These are phyloP conservation scores for Aspergillus nanangensis DNA, from an alignment of 495 filamentous ascomycete species.

Conservation along the genomic window DNA sequence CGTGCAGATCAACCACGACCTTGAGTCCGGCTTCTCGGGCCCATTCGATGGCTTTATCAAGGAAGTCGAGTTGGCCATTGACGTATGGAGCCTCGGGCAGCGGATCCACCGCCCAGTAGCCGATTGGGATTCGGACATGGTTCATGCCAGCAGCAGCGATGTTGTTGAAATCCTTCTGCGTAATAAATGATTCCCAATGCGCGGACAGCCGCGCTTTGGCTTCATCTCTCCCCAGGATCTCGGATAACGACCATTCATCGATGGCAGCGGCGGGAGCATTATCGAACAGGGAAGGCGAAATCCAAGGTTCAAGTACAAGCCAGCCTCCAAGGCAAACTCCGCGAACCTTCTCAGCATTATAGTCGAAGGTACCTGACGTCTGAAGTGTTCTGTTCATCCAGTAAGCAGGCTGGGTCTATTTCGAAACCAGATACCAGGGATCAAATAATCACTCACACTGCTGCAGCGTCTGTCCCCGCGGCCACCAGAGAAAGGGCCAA, in stretches of 20 bases:
- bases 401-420: slow-evolving; percentile 6
- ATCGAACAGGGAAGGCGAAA: slow-evolving; percentile 61
- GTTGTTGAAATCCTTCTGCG: slow-evolving; percentile 59
- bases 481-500: slow-evolving; percentile 31
- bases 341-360: slow-evolving; percentile 41
- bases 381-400: slow-evolving; percentile 24
- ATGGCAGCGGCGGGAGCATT: slow-evolving; percentile 44
- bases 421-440: not conserved
- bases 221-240: slow-evolving; percentile 44
- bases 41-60: slow-evolving; percentile 67
- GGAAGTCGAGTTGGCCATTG: slow-evolving; percentile 62
- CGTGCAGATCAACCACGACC: slow-evolving; percentile 68
- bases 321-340: slow-evolving; percentile 58
- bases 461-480: slow-evolving; percentile 28
- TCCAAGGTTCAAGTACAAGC: slow-evolving; percentile 60
- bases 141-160: slow-evolving; percentile 66
- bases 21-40: slow-evolving; percentile 58
- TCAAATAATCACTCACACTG: slow-evolving; percentile 24
- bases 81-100: slow-evolving; percentile 64
- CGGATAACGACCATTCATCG: slow-evolving; percentile 59
- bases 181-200: slow-evolving; percentile 66
- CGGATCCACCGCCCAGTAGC: slow-evolving; percentile 68
- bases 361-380: slow-evolving; percentile 36
- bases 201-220: slow-evolving; percentile 41
- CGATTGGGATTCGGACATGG: slow-evolving; percentile 74